phyloP scores from a whole-genome alignment of 108 stramenopile species.

The Seminavis robusta region DNA sequence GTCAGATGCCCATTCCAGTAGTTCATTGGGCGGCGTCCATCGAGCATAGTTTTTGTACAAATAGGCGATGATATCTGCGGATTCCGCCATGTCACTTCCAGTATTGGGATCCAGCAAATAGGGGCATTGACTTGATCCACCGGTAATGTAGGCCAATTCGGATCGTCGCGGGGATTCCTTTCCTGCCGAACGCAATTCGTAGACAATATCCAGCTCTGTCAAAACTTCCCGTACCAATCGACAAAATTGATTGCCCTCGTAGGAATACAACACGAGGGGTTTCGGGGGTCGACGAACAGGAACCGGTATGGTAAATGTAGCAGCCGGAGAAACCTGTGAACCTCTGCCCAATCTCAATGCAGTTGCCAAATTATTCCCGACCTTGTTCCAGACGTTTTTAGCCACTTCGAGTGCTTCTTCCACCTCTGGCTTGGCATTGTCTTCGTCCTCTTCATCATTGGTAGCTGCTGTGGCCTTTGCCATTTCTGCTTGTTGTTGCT shows the following conservation, averaged over 20 bases:
- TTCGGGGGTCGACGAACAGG: slow-evolving; percentile 13
- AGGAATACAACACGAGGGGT: slow-evolving; percentile 50
- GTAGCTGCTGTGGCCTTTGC: neutral
- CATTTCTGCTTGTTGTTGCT: neutral
- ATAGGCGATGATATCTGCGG: slow-evolving; percentile 79
- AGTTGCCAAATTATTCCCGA: slow-evolving; percentile 11
- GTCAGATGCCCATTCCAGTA: slow-evolving; percentile 44
- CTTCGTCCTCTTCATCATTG: slow-evolving; percentile 3
- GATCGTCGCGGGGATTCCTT: slow-evolving; percentile 73
- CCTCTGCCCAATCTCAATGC: slow-evolving; percentile 27
- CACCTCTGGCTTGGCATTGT: neutral
- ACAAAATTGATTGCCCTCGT: slow-evolving; percentile 86
- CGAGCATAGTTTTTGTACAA: slow-evolving; percentile 73
- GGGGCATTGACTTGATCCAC: slow-evolving; percentile 81
- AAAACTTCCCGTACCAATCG: slow-evolving; percentile 85
- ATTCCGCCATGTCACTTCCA: slow-evolving; percentile 65
- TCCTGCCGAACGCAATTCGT: slow-evolving; percentile 69
- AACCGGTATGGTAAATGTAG: neutral
- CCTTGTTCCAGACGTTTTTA: neutral
- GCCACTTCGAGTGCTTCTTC: slow-evolving; percentile 3
- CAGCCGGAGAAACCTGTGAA: slow-evolving; percentile 14
- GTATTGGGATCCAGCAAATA: slow-evolving; percentile 90
- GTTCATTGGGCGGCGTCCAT: slow-evolving; percentile 64
- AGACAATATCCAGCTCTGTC: slow-evolving; percentile 81
- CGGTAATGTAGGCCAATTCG: slow-evolving; percentile 57